Evolutionary conservation across 805 yeast species (phyloP).

Genomic region (Starmerella vitae): DNA sequence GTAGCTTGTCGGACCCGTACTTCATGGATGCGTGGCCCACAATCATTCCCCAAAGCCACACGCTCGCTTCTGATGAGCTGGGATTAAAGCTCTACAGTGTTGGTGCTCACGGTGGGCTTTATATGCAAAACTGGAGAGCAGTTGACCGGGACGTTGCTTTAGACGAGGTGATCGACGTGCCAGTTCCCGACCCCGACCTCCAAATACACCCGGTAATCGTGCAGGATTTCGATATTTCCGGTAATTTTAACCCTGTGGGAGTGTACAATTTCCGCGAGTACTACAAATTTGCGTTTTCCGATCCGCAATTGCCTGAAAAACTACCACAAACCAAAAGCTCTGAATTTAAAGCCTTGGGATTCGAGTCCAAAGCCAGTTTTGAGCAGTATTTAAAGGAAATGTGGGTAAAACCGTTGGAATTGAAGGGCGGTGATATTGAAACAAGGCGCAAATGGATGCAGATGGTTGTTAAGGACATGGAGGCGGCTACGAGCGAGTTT

Average conservation of each 20-base stretch:
- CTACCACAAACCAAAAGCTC: neutral
- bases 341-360: constrained; percentile 3
- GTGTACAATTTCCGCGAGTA: neutral
- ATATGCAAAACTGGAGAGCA: constrained; percentile 11
- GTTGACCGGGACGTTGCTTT: neutral
- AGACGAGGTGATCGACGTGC: constrained; percentile 5
- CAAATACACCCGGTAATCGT: neutral
- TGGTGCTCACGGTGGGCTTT: constrained; percentile 18
- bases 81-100: constrained; percentile 11
- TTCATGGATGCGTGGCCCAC: constrained; percentile 19
- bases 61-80: neutral
- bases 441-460: constrained; percentile 9
- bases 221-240: neutral
- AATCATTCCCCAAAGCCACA: constrained; percentile 17
- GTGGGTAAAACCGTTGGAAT: constrained; percentile 21
- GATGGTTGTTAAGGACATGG: neutral
- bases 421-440: constrained; percentile 17
- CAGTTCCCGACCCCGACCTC: constrained; percentile 3
- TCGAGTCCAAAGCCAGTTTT: constrained; percentile 6
- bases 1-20: constrained; percentile 23
- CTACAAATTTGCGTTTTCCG: neutral
- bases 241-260: neutral
- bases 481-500: neutral
- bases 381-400: constrained; percentile 14
- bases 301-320: neutral